Percentiles rank a stretch among this genome's conserved stretches.
Conservation (phyloP, 23 red algal genomes). For the Gracilaria caudata region DNA sequence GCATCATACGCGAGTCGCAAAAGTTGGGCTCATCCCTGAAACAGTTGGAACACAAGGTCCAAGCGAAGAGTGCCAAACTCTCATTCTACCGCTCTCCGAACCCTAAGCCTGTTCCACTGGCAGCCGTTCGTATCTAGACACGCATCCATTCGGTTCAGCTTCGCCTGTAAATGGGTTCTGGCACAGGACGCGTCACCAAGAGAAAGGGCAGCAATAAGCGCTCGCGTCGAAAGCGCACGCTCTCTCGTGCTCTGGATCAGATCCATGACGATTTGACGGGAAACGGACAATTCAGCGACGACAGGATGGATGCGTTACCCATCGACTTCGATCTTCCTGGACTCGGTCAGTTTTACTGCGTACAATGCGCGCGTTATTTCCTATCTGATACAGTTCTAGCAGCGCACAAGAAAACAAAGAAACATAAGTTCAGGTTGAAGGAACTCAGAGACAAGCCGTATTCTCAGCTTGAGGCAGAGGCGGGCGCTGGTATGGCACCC, state of each 20-base stretch:
- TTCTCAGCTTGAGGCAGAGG: constrained; percentile 79
- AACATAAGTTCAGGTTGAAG: constrained; percentile 76
- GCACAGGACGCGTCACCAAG: constrained; percentile 78
- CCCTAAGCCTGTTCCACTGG: no score
- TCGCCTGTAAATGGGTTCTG: constrained; percentile 45
- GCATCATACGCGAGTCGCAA: not conserved
- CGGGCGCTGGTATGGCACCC: constrained; percentile 77
- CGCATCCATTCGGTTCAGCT: not conserved
- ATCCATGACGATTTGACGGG: constrained; percentile 71
- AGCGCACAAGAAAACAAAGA: constrained; percentile 72
- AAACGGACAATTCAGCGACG: constrained; percentile 40
- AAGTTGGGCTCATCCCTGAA: not conserved
- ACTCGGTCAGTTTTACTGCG: constrained; percentile 92
- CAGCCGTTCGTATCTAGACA: no score
- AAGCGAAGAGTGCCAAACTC: not conserved
- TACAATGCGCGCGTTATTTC: constrained; percentile 90
- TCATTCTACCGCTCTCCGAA: not conserved
- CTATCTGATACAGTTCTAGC: constrained; percentile 52
- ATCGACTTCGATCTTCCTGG: constrained; percentile 89
- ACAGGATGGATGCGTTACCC: constrained; percentile 26
- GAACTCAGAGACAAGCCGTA: constrained; percentile 76
- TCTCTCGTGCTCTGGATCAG: constrained; percentile 68
- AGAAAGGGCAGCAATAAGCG: constrained; percentile 79
- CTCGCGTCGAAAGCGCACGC: constrained; percentile 60
- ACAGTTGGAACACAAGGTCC: not conserved